Evolutionary conservation across 164 flowering plant species (phyloP).

Genomic region (Stephania cephalantha): DNA sequence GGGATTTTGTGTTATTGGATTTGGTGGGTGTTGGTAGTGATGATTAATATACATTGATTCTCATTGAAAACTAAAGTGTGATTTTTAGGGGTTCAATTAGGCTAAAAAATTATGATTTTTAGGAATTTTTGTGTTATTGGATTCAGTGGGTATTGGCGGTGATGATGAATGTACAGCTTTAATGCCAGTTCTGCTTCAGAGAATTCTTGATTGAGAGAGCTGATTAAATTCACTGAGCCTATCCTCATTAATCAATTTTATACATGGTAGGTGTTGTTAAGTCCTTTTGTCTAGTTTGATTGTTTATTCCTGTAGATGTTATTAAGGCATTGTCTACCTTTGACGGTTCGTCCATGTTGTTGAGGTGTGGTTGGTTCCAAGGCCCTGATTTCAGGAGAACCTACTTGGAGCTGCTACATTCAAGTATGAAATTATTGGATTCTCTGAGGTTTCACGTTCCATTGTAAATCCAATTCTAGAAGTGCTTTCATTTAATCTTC

Average conservation of each 20-base stretch:
- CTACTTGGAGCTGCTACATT: constrained; percentile 22
- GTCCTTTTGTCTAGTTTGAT: neutral
- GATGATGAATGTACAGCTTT: constrained; percentile 61
- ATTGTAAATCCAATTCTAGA: too few species aligned
- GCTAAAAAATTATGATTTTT: too few species aligned
- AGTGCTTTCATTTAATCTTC: too few species aligned
- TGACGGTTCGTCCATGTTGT: constrained; percentile 8
- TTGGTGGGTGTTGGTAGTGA: too few species aligned
- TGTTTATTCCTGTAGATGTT: neutral
- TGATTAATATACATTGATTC: too few species aligned
- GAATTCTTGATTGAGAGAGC: constrained; percentile 60
- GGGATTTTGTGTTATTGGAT: too few species aligned
- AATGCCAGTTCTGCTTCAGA: constrained; percentile 78
- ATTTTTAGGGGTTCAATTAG: too few species aligned
- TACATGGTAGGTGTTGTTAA: neutral
- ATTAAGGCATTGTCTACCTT: neutral
- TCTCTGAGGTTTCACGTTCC: neutral
- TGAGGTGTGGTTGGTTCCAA: constrained; percentile 16
- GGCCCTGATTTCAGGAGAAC: constrained; percentile 27
- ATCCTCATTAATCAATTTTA: neutral
- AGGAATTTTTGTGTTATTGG: neutral
- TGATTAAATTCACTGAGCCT: constrained; percentile 56
- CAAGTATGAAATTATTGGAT: constrained; percentile 10
- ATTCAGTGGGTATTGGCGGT: constrained; percentile 24
- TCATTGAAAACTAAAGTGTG: too few species aligned